Percentiles rank a stretch among this genome's conserved stretches.
Conservation (phyloP, 1,284 basidiomycete genomes). For the Tetrapyrgos nigripes region DNA sequence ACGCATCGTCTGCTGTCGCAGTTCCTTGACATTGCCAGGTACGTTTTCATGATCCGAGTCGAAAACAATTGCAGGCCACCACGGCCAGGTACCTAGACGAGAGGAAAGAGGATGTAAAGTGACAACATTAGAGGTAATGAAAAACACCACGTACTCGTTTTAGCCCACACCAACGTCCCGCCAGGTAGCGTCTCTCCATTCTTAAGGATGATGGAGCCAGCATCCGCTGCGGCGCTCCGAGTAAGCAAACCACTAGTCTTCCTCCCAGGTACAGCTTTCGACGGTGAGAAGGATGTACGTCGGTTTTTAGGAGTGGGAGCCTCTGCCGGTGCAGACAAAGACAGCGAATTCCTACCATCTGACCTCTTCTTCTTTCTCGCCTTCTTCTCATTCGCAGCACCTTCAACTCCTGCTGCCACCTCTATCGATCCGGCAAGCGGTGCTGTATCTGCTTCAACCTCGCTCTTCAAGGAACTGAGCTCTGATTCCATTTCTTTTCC, state of each 20-base stretch:
- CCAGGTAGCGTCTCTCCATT: conserved; percentile 6
- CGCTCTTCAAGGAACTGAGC: not conserved
- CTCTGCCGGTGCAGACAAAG: too few species aligned
- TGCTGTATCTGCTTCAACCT: not conserved
- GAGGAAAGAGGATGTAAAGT: not conserved
- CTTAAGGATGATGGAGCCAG: conserved; percentile 12
- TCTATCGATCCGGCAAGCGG: too few species aligned
- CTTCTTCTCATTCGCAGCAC: too few species aligned
- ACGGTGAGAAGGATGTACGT: not conserved
- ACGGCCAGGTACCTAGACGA: conserved; percentile 59
- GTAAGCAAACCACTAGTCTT: not conserved
- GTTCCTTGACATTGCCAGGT: conserved; percentile 48
- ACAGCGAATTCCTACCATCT: not conserved
- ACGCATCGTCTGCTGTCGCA: conserved; percentile 29
- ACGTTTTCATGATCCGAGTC: conserved; percentile 58
- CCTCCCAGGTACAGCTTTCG: not conserved
- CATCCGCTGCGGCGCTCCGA: not conserved
- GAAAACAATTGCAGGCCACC: conserved; percentile 70
- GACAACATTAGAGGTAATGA: not conserved
- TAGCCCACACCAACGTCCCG: conserved; percentile 63
- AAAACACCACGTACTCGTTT: conserved; percentile 53
- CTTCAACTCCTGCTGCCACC: too few species aligned
- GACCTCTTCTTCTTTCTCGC: not conserved
- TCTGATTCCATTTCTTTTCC: not conserved
- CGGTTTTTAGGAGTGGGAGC: not conserved